phyloP scores from a whole-genome alignment of 805 yeast genomes.

The Wilhelminamyces savonicus region DNA sequence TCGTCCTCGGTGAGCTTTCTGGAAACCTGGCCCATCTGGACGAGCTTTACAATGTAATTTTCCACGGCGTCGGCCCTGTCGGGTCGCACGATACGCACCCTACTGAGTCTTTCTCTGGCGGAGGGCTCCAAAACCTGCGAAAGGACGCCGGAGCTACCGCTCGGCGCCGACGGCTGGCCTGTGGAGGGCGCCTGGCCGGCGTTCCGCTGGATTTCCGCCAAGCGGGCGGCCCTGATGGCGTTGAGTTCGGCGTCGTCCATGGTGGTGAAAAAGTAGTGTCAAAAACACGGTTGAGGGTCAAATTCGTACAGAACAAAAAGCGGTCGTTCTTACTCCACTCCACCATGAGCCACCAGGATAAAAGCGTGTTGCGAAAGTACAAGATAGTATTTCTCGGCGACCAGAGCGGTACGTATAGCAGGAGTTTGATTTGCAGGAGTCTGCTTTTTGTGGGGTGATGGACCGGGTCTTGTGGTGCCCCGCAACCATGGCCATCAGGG shows the following conservation, averaged over 20 bases:
- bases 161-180: not conserved
- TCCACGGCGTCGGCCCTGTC: constrained; percentile 90
- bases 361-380: constrained; percentile 51
- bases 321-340: too few species aligned
- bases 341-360: constrained; percentile 24
- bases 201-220: constrained; percentile 70
- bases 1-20: constrained; percentile 76
- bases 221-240: constrained; percentile 89
- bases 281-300: too few species aligned
- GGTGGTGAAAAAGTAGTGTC: constrained; percentile 1
- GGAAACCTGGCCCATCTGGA: constrained; percentile 68
- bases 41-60: constrained; percentile 64
- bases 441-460: too few species aligned
- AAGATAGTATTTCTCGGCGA: constrained; percentile 97
- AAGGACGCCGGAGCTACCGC: constrained; percentile 31
- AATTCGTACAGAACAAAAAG: too few species aligned
- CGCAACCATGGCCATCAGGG: too few species aligned
- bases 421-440: too few species aligned
- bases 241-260: constrained; percentile 87
- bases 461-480: too few species aligned
- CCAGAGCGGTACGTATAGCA: constrained; percentile 57
- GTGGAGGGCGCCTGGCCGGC: constrained; percentile 23
- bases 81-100: constrained; percentile 85
- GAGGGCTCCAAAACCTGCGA: constrained; percentile 71
- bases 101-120: constrained; percentile 81